Percentiles rank a stretch among this genome's conserved stretches.
These are phyloP conservation scores for Arxiozyma heterogenica DNA, from an alignment of 1,139 yeast genomes.

Conservation along the genomic window DNA sequence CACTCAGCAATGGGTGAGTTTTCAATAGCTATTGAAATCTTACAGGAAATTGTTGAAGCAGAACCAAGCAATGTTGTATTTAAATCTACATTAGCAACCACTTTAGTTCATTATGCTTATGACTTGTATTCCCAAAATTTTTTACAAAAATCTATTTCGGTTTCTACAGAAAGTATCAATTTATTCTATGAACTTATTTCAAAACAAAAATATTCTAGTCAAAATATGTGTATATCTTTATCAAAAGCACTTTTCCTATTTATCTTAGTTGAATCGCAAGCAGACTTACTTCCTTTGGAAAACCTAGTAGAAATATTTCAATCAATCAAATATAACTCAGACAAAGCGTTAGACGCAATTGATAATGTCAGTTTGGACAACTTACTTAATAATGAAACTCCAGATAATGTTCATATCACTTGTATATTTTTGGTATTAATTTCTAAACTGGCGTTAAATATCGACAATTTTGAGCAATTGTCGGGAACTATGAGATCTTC, in stretches of 20 bases:
- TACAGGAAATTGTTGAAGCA: conserved; percentile 37
- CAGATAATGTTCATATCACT: conserved; percentile 23
- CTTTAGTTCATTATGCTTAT: conserved; percentile 46
- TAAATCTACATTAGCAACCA: conserved; percentile 48
- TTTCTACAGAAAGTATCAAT: conserved; percentile 38
- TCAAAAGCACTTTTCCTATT: conserved; percentile 41
- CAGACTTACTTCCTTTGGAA: conserved; percentile 40
- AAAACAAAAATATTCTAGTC: conserved; percentile 32
- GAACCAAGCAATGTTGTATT: conserved; percentile 50
- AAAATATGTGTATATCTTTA: conserved; percentile 45
- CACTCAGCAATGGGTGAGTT: conserved; percentile 44
- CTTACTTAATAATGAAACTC: conserved; percentile 24
- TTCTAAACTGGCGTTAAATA: conserved; percentile 22
- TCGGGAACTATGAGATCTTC: conserved; percentile 50
- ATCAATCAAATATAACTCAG: conserved; percentile 5
- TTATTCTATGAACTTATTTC: conserved; percentile 20
- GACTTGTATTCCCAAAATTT: conserved; percentile 52
- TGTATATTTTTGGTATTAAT: conserved; percentile 25
- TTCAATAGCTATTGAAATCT: conserved; percentile 37
- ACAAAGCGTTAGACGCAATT: conserved; percentile 18
- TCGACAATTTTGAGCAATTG: conserved; percentile 9
- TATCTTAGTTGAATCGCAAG: conserved; percentile 39
- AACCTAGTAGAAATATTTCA: conserved; percentile 33
- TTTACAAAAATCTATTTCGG: conserved; percentile 51
- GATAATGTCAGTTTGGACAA: conserved; percentile 39